Base-by-base conservation (phyloP, 2,329 filamentous ascomycete species). In the Fusarium tanahbumbuense region DNA sequence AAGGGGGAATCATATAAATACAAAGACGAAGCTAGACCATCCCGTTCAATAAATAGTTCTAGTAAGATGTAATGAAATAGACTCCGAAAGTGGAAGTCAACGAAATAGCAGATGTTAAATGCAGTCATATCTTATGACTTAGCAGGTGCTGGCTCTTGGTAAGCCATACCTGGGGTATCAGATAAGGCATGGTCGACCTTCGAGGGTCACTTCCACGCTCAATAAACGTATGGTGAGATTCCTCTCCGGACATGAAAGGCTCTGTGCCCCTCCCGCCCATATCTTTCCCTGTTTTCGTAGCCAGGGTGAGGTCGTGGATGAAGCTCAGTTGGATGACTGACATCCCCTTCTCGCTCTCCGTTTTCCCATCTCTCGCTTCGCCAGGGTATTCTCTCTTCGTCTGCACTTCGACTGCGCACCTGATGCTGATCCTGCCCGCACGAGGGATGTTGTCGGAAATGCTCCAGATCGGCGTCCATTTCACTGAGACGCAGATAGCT, bases 381-480 rank as follows among this genome's bases (percentile, higher is more conserved):
- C 55, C 63, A 67, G 8, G 53, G 72, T 28, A 56, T 61, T 45
- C 60, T 68, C 12, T 68, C 57, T 20, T 64, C 60, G 10, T 73
- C 71, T 11, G 48, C 59, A 11, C 60, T 67, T 52, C 65, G 65
- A 23, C 60, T 64, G 46, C 64, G 60, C 9, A 60, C 57, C 20
- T 69, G 66, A 13, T 76, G 72, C 10, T 76, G 73, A 9, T 77
- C 68, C 20, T 76, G 68, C 5, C 75, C 71, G 16, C 56, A 59
- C 6, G 55, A 59, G 6, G 60, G 60, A 15, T 72, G 64, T 11
- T 78, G 78, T 23, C 80, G 80, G 73, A 89, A 90, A 61, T 85
- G 78, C 60, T 87, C 84, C 32, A 91, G 79, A 65, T 91, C 87
- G 3, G 88, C 89, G 72, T 89, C 87, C 81, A 90, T 87, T 64